Percentiles rank a stretch among this genome's conserved stretches.
Evolutionary conservation across 129 eudicot species (phyloP).

Genomic region (Artemisia tridentata): DNA sequence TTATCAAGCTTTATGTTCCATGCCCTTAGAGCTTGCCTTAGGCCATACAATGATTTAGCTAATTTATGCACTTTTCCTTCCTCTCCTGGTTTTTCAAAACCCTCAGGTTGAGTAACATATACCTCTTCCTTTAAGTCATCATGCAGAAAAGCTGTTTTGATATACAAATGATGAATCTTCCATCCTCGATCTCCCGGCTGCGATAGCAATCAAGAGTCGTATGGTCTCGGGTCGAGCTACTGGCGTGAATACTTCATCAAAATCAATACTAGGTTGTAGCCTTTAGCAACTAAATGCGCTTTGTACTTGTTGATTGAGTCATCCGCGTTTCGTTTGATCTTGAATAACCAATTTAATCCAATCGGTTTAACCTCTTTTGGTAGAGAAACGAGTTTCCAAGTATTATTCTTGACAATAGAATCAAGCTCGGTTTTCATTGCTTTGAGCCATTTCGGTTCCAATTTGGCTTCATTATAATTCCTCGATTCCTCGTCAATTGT

Average conservation of each 20-base stretch:
- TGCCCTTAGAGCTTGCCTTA: too few species aligned
- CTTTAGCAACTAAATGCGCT: background rate
- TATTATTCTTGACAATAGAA: background rate
- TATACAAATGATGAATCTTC: too few species aligned
- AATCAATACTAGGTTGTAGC: background rate
- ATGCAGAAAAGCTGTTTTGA: too few species aligned
- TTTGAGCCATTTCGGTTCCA: conserved; percentile 3
- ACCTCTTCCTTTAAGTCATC: too few species aligned
- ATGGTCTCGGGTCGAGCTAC: background rate
- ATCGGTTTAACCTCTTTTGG: background rate
- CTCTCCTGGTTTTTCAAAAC: too few species aligned
- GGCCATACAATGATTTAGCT: too few species aligned
- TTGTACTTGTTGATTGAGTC: background rate
- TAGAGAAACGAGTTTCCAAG: background rate
- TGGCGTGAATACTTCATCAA: background rate
- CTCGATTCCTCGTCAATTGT: too few species aligned
- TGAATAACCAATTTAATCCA: background rate
- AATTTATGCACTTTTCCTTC: too few species aligned
- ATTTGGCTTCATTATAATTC: background rate
- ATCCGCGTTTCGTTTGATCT: background rate
- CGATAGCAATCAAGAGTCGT: background rate
- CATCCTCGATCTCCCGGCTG: too few species aligned
- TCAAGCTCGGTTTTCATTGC: conserved; percentile 13
- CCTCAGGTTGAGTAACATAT: too few species aligned
- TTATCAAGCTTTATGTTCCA: too few species aligned